Evolutionary conservation across 352 stramenopile species (phyloP).

Genomic region (Phytophthora multivora): DNA sequence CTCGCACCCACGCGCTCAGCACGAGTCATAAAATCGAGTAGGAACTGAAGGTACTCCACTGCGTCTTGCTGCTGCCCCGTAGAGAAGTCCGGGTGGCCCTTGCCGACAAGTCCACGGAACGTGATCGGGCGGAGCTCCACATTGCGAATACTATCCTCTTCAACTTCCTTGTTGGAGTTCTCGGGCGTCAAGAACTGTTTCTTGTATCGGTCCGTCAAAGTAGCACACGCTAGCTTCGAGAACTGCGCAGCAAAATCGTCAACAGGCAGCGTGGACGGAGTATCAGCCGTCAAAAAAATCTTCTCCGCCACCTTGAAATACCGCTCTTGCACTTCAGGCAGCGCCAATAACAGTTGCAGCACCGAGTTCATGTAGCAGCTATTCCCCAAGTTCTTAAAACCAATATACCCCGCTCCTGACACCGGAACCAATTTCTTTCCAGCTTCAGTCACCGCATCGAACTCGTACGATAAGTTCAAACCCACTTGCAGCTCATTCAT

Average conservation of each 20-base stretch:
- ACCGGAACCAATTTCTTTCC: constrained; percentile 93
- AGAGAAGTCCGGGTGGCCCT: constrained; percentile 96
- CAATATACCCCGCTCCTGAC: constrained; percentile 92
- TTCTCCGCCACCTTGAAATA: constrained; percentile 65
- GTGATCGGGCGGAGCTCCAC: constrained; percentile 80
- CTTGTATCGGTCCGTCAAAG: constrained; percentile 90
- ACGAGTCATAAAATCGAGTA: constrained; percentile 93
- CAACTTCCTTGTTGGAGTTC: constrained; percentile 29
- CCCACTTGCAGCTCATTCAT: constrained; percentile 98
- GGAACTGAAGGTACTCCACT: constrained; percentile 97
- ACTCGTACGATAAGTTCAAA: constrained; percentile 98
- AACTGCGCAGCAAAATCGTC: constrained; percentile 94
- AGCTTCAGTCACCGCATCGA: constrained; percentile 97
- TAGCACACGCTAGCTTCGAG: constrained; percentile 89
- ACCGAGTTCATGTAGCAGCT: constrained; percentile 99
- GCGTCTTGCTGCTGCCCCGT: constrained; percentile 98
- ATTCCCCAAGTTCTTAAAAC: constrained; percentile 99
- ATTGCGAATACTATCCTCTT: constrained; percentile 48
- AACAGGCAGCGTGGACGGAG: constrained; percentile 29
- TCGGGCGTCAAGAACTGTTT: constrained; percentile 40
- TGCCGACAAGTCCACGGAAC: constrained; percentile 95
- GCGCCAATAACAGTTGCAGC: constrained; percentile 92
- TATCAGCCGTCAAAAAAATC: constrained; percentile 61
- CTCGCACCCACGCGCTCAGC: constrained; percentile 68
- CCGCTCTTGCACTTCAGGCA: constrained; percentile 74